Evolutionary conservation across 1,139 yeast species (phyloP), one percentile per base, ranked within the genome.

Genomic region (Nakaseomyces kungkrabaensis): DNA sequence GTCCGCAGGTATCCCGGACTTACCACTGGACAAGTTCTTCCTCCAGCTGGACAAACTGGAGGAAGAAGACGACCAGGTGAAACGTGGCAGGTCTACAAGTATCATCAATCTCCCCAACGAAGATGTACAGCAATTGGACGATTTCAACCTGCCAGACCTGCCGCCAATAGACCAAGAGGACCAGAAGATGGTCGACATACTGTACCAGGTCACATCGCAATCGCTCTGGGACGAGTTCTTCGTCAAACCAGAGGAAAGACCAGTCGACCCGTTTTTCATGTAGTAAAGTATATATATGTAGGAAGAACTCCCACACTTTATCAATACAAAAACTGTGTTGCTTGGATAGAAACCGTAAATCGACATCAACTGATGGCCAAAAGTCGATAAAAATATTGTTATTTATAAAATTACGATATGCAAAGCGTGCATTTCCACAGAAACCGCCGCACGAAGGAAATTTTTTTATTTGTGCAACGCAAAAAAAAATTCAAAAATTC

Each of bases 191-290:
- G 79, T 73, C 60, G 86, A 81, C 57, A 68, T 84, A 67, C 76
- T 84, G 52, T 77, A 75, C 57, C 84, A 81, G 58, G 76, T 82
- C 45, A 86, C 90, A 1, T 73, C 78, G 27, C 86, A 83, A 45
- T 74, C 83, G 36, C 81, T 84, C 45, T 85, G 92, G 92, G 90
- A 82, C 56, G 89, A 84, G 59, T 82, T 80, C 56, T 82, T 84
- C 60, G 74, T 54, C 36, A 52, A 50, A 34, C 32, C 32, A 37
- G 37, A 46, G 10, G 44, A 46, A 17, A 46, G 24, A 31, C 38
- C 10, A 25, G 4, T 29, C 1, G 34, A 41, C 34, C 44, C 44
- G 27, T 41, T 41, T n/a, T 41, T 27, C 25, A 41, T 33, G 13
- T 11, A 33, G 10, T 33, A 33, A 6, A 33, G 13, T 33, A 33